Percentiles rank a stretch among this genome's conserved stretches.
These are phyloP conservation scores for Daucus carota DNA, from an alignment of 129 eudicot species.

Conservation along the genomic window DH1_v3.0 NC_030383.2:58895001-58895500, in stretches of 20 bases:
- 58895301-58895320: neutral
- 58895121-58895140: conserved; percentile 10
- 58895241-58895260: neutral
- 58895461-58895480: neutral
- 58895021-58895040: conserved; percentile 10
- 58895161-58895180: neutral
- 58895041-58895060: conserved; percentile 19
- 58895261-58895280: neutral
- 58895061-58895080: conserved; percentile 21
- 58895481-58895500: neutral
- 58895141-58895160: conserved; percentile 1
- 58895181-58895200: conserved; percentile 1
- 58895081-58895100: conserved; percentile 5
- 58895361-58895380: neutral
- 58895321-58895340: neutral
- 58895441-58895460: neutral
- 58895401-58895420: neutral
- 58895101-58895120: conserved; percentile 1
- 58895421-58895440: neutral
- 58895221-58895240: neutral
- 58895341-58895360: too few relatives aligned
- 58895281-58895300: neutral
- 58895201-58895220: conserved; percentile 5
- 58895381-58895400: neutral
- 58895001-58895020: conserved; percentile 28